These are phyloP conservation scores for Daldinia childiae DNA, from an alignment of 495 filamentous ascomycete genomes.

Conservation along the genomic window DNA sequence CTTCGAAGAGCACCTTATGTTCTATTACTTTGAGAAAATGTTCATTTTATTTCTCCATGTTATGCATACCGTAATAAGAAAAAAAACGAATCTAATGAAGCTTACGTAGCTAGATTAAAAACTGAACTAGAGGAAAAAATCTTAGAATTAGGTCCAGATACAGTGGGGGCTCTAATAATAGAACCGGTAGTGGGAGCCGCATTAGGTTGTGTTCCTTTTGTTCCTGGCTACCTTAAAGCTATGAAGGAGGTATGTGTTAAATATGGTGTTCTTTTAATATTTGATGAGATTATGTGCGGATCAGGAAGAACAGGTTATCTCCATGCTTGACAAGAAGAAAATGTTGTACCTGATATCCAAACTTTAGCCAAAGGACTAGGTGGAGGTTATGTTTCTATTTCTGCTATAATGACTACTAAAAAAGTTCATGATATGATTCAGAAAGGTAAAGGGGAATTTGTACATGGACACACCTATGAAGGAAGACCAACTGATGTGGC, in stretches of 20 bases:
- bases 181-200: slow-evolving; percentile 39
- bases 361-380: slow-evolving; percentile 75
- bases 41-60: slow-evolving; percentile 2
- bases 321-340: slow-evolving; percentile 68
- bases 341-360: slow-evolving; percentile 60
- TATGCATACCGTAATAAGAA: neutral
- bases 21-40: neutral
- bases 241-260: slow-evolving; percentile 70
- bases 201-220: slow-evolving; percentile 69
- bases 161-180: slow-evolving; percentile 4
- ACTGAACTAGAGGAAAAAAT: slow-evolving; percentile 5
- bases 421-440: neutral
- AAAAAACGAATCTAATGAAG: neutral
- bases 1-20: neutral
- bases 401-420: slow-evolving; percentile 58
- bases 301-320: slow-evolving; percentile 69
- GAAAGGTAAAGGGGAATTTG: slow-evolving; percentile 9
- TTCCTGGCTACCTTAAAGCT: slow-evolving; percentile 69
- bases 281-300: slow-evolving; percentile 79
- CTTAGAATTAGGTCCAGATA: slow-evolving; percentile 6
- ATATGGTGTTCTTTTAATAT: slow-evolving; percentile 72
- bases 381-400: slow-evolving; percentile 71
- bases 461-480: slow-evolving; percentile 4
- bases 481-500: neutral
- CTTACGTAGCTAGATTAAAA: slow-evolving; percentile 4